Conservation (phyloP, 2,329 filamentous ascomycete genomes). For the Sporothrix curviconia region DNA sequence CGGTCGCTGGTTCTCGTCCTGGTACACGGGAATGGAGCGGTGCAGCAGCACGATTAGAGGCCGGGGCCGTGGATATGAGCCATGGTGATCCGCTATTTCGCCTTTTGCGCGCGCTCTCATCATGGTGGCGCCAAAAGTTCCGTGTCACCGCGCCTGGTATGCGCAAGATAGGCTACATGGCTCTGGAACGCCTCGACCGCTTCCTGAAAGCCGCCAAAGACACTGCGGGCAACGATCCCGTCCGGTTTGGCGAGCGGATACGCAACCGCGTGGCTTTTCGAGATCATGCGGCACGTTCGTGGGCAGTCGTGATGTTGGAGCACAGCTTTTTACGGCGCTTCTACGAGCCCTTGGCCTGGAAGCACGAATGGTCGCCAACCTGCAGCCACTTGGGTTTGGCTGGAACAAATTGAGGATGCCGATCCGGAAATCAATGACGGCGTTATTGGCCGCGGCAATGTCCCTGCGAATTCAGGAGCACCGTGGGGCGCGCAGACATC, state of each 20-base stretch:
- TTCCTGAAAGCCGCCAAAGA: conserved; percentile 61
- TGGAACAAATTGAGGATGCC: conserved; percentile 84
- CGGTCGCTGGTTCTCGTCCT: conserved; percentile 26
- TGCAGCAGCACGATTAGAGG: conserved; percentile 62
- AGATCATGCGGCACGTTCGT: conserved; percentile 56
- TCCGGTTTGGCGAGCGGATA: conserved; percentile 71
- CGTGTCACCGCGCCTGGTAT: conserved; percentile 68
- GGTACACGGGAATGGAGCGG: conserved; percentile 62
- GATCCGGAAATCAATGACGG: conserved; percentile 40
- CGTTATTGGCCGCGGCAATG: conserved; percentile 10
- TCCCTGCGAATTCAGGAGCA: background rate
- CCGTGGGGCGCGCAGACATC: conserved; percentile 13
- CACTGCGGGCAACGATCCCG: conserved; percentile 25
- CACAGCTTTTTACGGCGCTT: conserved; percentile 83
- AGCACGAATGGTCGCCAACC: conserved; percentile 71
- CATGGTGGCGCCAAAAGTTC: conserved; percentile 87
- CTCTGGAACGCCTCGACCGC: conserved; percentile 66
- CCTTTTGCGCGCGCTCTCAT: conserved; percentile 66
- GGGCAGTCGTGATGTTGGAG: conserved; percentile 81
- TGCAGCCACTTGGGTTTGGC: conserved; percentile 84
- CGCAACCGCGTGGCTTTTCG: conserved; percentile 61
- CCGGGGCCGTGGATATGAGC: conserved; percentile 68
- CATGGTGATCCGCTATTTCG: conserved; percentile 74
- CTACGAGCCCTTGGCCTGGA: conserved; percentile 76
- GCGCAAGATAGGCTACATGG: conserved; percentile 84